These are phyloP conservation scores for Camellia lanceoleosa DNA, from an alignment of 148 eudicot species.

Conservation along the genomic window DNA sequence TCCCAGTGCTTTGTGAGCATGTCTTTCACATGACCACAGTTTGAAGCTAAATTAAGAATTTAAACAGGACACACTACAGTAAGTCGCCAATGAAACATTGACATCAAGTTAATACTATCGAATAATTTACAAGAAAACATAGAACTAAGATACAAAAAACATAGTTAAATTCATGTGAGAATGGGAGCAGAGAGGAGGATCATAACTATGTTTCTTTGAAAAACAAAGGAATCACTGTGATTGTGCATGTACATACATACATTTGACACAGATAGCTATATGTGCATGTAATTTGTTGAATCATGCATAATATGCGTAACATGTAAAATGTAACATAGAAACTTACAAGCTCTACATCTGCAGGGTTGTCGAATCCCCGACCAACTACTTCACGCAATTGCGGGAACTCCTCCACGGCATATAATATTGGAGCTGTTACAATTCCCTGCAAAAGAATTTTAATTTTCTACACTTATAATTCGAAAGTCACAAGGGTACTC, in stretches of 20 bases:
- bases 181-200: background rate
- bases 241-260: background rate
- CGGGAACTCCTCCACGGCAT: conserved; percentile 92
- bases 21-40: no score
- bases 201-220: background rate
- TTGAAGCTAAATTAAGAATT: no score
- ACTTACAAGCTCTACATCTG: conserved; percentile 84
- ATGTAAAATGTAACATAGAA: background rate
- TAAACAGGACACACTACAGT: no score
- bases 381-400: conserved; percentile 65
- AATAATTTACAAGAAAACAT: background rate
- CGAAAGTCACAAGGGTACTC: background rate
- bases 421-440: conserved; percentile 76
- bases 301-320: background rate
- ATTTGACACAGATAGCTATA: no score
- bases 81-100: no score
- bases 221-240: background rate
- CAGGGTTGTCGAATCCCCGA: conserved; percentile 65
- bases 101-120: no score
- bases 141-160: background rate
- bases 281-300: background rate
- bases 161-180: background rate
- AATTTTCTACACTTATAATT: background rate
- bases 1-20: no score
- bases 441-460: conserved; percentile 54